Percentiles rank a stretch among this genome's conserved stretches.
These are phyloP conservation scores for Aspergillus nanangensis DNA, from an alignment of 495 filamentous ascomycete species.

Conservation along the genomic window DNA sequence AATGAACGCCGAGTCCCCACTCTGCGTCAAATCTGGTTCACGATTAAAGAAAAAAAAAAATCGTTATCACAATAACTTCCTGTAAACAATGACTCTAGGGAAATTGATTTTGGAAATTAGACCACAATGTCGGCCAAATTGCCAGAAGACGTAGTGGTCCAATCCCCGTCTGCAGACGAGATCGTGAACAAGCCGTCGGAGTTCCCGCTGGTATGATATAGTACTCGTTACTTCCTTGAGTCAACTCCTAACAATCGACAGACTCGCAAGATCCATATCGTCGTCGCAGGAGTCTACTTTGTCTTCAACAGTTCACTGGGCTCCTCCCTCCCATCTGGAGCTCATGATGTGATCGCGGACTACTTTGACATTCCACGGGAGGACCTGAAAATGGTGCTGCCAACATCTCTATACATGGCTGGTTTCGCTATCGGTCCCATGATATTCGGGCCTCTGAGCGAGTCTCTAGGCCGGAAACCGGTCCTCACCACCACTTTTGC, in stretches of 20 bases:
- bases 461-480: constrained; percentile 56
- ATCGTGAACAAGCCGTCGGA: background rate
- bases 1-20: background rate
- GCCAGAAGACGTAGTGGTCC: background rate
- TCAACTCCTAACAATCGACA: no score
- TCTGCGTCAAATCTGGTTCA: background rate
- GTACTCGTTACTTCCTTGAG: background rate
- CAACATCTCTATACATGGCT: constrained; percentile 60
- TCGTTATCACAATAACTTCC: no score
- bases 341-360: constrained; percentile 28
- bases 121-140: background rate
- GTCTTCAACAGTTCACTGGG: constrained; percentile 65
- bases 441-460: constrained; percentile 60
- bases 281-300: constrained; percentile 45
- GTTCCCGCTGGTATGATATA: background rate
- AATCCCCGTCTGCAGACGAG: background rate
- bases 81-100: background rate
- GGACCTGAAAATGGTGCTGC: constrained; percentile 48
- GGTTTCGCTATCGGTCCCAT: constrained; percentile 57
- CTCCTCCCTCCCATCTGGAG: constrained; percentile 24
- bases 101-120: background rate
- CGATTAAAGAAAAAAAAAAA: no score
- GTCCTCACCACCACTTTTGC: constrained; percentile 53
- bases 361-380: constrained; percentile 42
- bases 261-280: constrained; percentile 44